phyloP scores from a whole-genome alignment of 345 rosid genomes.

The Gossypium arboreum region DNA sequence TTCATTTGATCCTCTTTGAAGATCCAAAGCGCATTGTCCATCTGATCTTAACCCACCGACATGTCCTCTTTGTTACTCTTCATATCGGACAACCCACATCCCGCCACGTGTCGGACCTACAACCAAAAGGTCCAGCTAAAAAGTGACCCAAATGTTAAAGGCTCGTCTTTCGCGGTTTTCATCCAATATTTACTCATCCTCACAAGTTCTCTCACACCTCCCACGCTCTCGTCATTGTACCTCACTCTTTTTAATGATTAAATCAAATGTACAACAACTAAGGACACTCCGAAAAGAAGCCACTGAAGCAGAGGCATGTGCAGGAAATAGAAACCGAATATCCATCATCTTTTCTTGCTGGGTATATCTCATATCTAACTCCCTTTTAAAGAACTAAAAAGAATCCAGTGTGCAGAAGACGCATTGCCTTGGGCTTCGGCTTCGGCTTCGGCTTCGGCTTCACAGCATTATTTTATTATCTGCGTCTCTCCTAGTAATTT shows the following conservation, averaged over 20 bases:
- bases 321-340: background rate
- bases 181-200: conserved; percentile 5
- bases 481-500: background rate
- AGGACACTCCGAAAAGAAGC: too few relatives aligned
- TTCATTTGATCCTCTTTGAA: background rate
- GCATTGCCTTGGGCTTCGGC: background rate
- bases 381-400: background rate
- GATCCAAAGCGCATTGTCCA: background rate
- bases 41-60: conserved; percentile 23
- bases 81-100: background rate
- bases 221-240: conserved; percentile 8
- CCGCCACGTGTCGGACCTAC: conserved; percentile 25
- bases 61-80: background rate
- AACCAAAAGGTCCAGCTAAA: too few relatives aligned
- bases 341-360: background rate
- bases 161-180: background rate
- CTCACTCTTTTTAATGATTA: background rate
- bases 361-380: background rate
- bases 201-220: background rate
- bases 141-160: background rate
- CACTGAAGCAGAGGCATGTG: background rate
- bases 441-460: too few relatives aligned
- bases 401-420: background rate
- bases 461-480: background rate
- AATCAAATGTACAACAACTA: conserved; percentile 7